These are phyloP conservation scores for Phytophthora cactorum DNA, from an alignment of 352 stramenopile species.

Conservation along the genomic window DNA sequence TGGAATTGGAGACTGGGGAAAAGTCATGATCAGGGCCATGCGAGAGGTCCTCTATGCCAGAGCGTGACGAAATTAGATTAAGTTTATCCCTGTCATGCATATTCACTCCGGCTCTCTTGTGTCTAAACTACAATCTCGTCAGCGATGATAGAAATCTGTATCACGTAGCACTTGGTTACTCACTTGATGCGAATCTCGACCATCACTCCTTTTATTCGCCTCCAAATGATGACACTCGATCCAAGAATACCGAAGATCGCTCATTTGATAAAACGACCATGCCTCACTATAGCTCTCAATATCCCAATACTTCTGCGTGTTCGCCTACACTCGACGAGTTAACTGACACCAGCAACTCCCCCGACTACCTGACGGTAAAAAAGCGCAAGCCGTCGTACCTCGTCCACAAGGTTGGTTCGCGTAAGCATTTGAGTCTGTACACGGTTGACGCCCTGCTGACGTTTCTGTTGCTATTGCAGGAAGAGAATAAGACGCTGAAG, in stretches of 20 bases:
- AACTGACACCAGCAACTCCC: neutral
- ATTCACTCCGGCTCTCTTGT: no score
- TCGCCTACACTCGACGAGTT: neutral
- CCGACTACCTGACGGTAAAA: slow-evolving; percentile 1
- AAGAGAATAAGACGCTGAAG: slow-evolving; percentile 6
- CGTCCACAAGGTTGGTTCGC: slow-evolving; percentile 18
- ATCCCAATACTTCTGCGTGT: neutral
- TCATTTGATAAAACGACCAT: neutral
- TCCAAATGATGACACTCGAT: neutral
- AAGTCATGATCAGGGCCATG: neutral
- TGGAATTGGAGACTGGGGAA: neutral
- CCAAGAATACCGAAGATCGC: neutral
- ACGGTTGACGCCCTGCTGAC: neutral
- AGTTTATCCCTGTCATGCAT: no score
- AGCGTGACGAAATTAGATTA: no score
- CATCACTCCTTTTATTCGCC: neutral
- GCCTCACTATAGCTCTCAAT: neutral
- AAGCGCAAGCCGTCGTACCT: slow-evolving; percentile 32
- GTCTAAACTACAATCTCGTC: neutral
- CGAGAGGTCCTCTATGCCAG: no score
- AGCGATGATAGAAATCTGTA: neutral
- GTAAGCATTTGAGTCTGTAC: neutral
- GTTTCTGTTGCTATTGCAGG: neutral
- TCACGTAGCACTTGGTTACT: no score
- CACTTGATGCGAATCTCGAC: no score